Evolutionary conservation across 2,329 filamentous ascomycete genomes (phyloP), one percentile per base, ranked within the genome.

Genomic region (Colletotrichum scovillei): DNA sequence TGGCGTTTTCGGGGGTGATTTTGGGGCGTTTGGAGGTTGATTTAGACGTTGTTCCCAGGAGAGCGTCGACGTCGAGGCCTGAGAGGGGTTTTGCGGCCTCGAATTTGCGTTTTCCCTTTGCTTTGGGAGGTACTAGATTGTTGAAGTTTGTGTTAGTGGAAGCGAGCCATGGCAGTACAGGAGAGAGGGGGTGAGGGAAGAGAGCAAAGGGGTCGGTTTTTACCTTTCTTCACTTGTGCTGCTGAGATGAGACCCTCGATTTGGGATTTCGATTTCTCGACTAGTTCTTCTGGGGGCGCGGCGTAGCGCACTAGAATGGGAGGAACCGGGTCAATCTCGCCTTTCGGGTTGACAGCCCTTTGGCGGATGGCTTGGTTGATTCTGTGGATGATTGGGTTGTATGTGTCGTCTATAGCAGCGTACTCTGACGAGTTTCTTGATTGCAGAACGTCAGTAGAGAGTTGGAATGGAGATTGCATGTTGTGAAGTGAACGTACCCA

Each of bases 331-430:
- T 91, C 90, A 9, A 95, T 81, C 0, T 91, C 86, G 22, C 90
- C 88, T 3, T 91, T 87, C 0, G 94, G 91, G 78, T 95, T 88
- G 1, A 96, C 90, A 1, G 96, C 97, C 49, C 96, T 92, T 80
- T 92, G 92, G 68, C 94, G 92, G 76, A 98, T 92, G 16, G 95
- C 95, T 80, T 97, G 92, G 77, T 95, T 95, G 73, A 98, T 90
- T 38, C 95, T 92, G 81, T 98, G 96, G n/a, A 98, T 88, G 5
- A 93, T 85, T 4, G 96, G 95, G 28, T 94, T 95, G 81, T 91
- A 98, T 1, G 92, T 92, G 60, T 97, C 94, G 53, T 97, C 94
- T 60, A 96, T 89, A 0, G 92, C 86, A 55, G 93, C 91, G 73
- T 94, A 96, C 79, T 98, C 94, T 1, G 84, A 79, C 2, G 82